A percentile compares a stretch with the other conserved stretches of the same genome.
These are phyloP conservation scores for Dactylellina sp. DNA, from an alignment of 2,329 filamentous ascomycete genomes.

Conservation along the genomic window DNA sequence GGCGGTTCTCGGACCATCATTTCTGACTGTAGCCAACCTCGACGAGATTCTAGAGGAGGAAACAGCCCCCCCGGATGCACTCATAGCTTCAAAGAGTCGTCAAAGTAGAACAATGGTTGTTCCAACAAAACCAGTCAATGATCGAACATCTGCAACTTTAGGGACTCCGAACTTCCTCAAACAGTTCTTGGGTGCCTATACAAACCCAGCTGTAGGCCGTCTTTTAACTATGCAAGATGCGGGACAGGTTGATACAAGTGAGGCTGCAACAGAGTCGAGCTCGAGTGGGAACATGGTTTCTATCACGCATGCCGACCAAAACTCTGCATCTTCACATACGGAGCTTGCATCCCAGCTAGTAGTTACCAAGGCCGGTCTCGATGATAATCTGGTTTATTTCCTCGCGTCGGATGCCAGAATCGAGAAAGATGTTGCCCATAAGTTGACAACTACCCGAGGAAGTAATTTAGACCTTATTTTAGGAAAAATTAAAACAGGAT, in stretches of 20 bases:
- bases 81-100: not conserved
- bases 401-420: constrained; percentile 5
- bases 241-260: not conserved
- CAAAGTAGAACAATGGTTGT: not conserved
- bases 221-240: constrained; percentile 10
- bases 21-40: too few relatives aligned
- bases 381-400: constrained; percentile 14
- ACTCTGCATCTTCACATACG: too few relatives aligned
- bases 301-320: too few relatives aligned
- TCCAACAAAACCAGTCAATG: constrained; percentile 1
- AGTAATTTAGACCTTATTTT: constrained; percentile 19
- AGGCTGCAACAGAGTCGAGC: not conserved
- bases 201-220: constrained; percentile 4
- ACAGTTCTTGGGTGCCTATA: not conserved
- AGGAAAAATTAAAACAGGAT: constrained; percentile 10
- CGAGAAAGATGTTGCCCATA: constrained; percentile 10
- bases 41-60: too few relatives aligned
- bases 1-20: not conserved
- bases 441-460: not conserved
- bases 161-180: not conserved
- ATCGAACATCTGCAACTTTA: not conserved
- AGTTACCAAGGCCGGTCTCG: not conserved
- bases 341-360: not conserved
- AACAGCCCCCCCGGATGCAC: not conserved
- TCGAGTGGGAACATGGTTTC: not conserved